These are phyloP conservation scores for Gossypium anomalum DNA, from an alignment of 345 rosid species.

Conservation along the genomic window DNA sequence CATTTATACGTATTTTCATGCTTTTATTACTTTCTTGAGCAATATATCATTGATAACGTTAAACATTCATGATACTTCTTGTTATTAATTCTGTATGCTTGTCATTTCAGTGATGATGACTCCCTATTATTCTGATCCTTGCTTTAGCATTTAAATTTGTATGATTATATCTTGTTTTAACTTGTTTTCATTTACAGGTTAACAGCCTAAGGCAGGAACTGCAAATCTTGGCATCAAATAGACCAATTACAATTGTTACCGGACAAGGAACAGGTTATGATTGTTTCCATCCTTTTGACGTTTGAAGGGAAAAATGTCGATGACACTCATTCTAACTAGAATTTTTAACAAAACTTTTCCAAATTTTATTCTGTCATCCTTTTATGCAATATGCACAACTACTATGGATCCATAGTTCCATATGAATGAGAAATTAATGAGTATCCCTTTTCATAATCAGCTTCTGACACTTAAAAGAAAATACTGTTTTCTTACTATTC, in stretches of 20 bases:
- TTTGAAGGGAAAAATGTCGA: background rate
- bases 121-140: background rate
- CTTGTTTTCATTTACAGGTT: slow-evolving; percentile 47
- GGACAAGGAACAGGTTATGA: slow-evolving; percentile 58
- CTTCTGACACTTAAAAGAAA: background rate
- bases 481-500: background rate
- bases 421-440: slow-evolving; percentile 1
- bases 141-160: slow-evolving; percentile 12
- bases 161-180: slow-evolving; percentile 5
- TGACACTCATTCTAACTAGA: background rate
- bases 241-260: slow-evolving; percentile 70
- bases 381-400: background rate
- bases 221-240: slow-evolving; percentile 48
- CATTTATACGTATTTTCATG: background rate
- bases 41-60: background rate
- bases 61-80: background rate
- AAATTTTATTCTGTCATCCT: background rate
- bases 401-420: background rate
- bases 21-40: slow-evolving; percentile 2
- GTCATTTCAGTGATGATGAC: background rate
- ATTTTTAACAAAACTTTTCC: background rate
- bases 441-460: background rate
- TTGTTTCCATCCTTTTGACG: slow-evolving; percentile 8
- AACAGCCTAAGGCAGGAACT: slow-evolving; percentile 66
- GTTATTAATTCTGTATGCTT: background rate